These are phyloP conservation scores for Ogataea zsoltii DNA, from an alignment of 805 yeast genomes.

Conservation along the genomic window DNA sequence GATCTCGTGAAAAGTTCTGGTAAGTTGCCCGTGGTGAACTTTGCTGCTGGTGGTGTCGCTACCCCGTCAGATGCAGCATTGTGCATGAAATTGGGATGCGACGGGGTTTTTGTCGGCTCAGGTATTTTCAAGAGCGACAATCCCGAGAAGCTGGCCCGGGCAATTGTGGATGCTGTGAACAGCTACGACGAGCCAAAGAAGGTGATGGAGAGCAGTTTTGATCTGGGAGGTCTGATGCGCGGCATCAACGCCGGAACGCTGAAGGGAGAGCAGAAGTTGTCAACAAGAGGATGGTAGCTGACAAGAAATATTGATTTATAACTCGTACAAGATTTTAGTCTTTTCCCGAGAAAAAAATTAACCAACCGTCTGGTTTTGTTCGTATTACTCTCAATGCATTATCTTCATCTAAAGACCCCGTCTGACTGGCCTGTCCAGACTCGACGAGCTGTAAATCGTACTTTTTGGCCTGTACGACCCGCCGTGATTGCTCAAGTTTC, in stretches of 20 bases:
- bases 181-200: conserved; percentile 61
- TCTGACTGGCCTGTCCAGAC: conserved; percentile 5
- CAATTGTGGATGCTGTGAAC: conserved; percentile 80
- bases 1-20: conserved; percentile 52
- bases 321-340: too few relatives aligned
- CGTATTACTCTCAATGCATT: too few relatives aligned
- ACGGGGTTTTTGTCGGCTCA: conserved; percentile 76
- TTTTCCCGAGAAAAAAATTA: too few relatives aligned
- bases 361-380: too few relatives aligned
- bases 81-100: conserved; percentile 79
- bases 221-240: conserved; percentile 75
- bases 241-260: conserved; percentile 63
- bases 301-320: neutral
- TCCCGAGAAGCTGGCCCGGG: conserved; percentile 71
- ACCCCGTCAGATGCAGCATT: conserved; percentile 87
- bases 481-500: neutral
- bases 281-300: conserved; percentile 52
- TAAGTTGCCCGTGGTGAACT: conserved; percentile 77
- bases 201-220: conserved; percentile 65
- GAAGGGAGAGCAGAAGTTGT: conserved; percentile 45
- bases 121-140: conserved; percentile 76
- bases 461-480: conserved; percentile 7
- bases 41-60: conserved; percentile 88
- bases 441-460: conserved; percentile 15
- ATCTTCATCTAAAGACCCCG: too few relatives aligned